Conservation (phyloP, 257 asterid species). For the Hygrophila difformis region DNA sequence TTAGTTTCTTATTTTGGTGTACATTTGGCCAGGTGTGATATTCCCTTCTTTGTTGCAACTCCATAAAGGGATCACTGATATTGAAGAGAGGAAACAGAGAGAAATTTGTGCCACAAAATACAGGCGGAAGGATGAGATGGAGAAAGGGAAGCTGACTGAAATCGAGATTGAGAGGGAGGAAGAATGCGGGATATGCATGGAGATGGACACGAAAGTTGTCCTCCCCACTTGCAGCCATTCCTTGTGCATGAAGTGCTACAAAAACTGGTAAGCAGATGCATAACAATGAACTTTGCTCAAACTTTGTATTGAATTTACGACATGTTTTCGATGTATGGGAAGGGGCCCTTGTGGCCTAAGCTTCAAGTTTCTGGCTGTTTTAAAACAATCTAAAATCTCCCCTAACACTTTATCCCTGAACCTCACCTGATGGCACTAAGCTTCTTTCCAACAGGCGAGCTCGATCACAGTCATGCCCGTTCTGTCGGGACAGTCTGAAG, state of each 20-base stretch:
- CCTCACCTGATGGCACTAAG: no score
- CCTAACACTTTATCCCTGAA: no score
- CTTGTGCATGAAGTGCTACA: slow-evolving; percentile 62
- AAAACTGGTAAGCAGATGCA: slow-evolving; percentile 45
- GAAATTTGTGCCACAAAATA: slow-evolving; percentile 52
- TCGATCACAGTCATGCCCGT: slow-evolving; percentile 83
- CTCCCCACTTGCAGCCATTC: slow-evolving; percentile 75
- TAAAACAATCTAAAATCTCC: no score
- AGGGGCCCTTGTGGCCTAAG: no score
- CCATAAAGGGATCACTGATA: slow-evolving; percentile 60
- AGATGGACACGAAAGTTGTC: slow-evolving; percentile 58
- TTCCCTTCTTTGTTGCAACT: slow-evolving; percentile 84
- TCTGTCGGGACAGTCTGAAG: slow-evolving; percentile 74
- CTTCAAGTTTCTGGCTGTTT: no score
- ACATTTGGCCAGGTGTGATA: slow-evolving; percentile 48
- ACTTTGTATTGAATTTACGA: no score
- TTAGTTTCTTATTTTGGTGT: background rate
- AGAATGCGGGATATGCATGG: slow-evolving; percentile 89
- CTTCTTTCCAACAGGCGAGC: slow-evolving; percentile 41
- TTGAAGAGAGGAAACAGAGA: slow-evolving; percentile 78
- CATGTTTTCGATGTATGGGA: no score
- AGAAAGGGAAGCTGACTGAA: slow-evolving; percentile 70
- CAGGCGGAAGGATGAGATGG: slow-evolving; percentile 44
- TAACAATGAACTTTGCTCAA: no score
- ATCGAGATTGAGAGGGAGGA: slow-evolving; percentile 75